These are phyloP conservation scores for Coprinellus micaceus DNA, from an alignment of 768 basidiomycete genomes.

Conservation along the genomic window DNA sequence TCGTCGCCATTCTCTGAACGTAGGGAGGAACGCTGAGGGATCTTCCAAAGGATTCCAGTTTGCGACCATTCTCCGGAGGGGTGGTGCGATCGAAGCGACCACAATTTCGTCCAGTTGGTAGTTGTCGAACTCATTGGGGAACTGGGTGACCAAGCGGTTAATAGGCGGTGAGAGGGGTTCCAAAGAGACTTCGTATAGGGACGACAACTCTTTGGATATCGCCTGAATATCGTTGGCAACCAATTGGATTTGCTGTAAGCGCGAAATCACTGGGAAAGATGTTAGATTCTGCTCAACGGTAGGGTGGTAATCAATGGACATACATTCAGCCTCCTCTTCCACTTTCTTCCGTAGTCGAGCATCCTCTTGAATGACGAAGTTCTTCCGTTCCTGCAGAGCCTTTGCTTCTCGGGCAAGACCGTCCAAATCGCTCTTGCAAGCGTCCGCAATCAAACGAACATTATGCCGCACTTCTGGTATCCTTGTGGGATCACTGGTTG, in stretches of 20 bases:
- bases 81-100: slow-evolving; percentile 86
- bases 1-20: slow-evolving; percentile 66
- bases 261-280: slow-evolving; percentile 58
- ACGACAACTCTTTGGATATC: slow-evolving; percentile 60
- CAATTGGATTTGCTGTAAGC: slow-evolving; percentile 72
- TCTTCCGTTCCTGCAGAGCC: slow-evolving; percentile 73
- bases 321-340: slow-evolving; percentile 74
- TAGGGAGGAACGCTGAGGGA: slow-evolving; percentile 60
- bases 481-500: slow-evolving; percentile 79
- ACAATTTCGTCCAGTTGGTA: slow-evolving; percentile 88
- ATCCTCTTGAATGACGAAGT: slow-evolving; percentile 69
- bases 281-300: slow-evolving; percentile 3
- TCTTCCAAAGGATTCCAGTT: slow-evolving; percentile 83
- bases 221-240: slow-evolving; percentile 68
- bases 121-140: slow-evolving; percentile 66
- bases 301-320: slow-evolving; percentile 22
- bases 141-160: slow-evolving; percentile 67
- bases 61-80: slow-evolving; percentile 67
- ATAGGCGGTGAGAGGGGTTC: slow-evolving; percentile 72
- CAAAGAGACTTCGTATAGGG: slow-evolving; percentile 67
- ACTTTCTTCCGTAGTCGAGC: slow-evolving; percentile 63
- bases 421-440: slow-evolving; percentile 80
- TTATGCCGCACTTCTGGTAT: slow-evolving; percentile 98
- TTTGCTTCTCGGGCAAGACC: slow-evolving; percentile 89
- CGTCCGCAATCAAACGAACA: slow-evolving; percentile 78